phyloP scores from a whole-genome alignment of 805 yeast species.

The Lachancea kluyveri region DNA sequence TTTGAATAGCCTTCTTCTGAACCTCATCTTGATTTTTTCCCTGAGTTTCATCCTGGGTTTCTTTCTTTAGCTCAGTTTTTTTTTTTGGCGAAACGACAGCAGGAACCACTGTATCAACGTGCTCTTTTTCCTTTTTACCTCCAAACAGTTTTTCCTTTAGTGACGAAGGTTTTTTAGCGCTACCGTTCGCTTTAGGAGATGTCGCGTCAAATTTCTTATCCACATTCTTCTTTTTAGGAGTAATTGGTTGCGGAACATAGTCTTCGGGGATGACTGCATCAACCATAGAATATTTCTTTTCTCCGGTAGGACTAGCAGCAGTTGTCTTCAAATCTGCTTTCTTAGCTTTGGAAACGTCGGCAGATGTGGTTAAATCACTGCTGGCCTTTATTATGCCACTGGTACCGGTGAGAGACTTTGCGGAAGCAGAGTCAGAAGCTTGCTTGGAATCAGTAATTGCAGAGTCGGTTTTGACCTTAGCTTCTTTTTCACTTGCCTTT shows the following conservation, averaged over 20 bases:
- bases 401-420: slow-evolving; percentile 16
- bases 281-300: slow-evolving; percentile 6
- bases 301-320: slow-evolving; percentile 4
- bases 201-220: not conserved
- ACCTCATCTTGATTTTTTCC: slow-evolving; percentile 1
- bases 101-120: not conserved
- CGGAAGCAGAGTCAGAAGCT: slow-evolving; percentile 22
- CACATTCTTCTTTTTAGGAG: not conserved
- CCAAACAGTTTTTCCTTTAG: slow-evolving; percentile 3
- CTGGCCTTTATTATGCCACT: slow-evolving; percentile 16
- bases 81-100: not conserved
- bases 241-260: slow-evolving; percentile 3
- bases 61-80: no score
- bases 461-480: not conserved
- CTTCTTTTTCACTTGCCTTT: not conserved
- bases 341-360: no score
- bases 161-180: slow-evolving; percentile 3
- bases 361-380: no score
- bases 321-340: no score
- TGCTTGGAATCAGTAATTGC: no score
- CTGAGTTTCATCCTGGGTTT: no score
- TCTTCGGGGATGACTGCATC: slow-evolving; percentile 8
- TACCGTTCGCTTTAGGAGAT: not conserved
- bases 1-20: slow-evolving; percentile 1
- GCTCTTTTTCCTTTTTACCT: not conserved